Conservation (phyloP, 108 stramenopile genomes). For the Cyclotella kingstonii region DNA sequence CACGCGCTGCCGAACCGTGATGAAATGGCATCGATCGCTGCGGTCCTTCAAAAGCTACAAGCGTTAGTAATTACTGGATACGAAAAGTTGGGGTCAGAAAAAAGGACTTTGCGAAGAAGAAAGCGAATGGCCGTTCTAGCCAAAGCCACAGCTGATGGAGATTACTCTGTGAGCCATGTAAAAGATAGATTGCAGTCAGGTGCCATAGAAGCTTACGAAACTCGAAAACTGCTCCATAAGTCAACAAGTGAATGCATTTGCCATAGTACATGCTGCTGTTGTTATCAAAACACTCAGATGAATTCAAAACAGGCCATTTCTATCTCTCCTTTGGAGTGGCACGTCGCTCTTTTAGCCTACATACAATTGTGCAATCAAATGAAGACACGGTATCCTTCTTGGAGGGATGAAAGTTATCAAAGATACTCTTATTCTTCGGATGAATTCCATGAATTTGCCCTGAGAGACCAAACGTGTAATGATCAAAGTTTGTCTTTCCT, state of each 20-base stretch:
- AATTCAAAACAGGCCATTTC: neutral
- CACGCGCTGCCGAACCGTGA: slow-evolving; percentile 16
- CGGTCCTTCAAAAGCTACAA: slow-evolving; percentile 53
- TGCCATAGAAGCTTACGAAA: no score
- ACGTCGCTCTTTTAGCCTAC: slow-evolving; percentile 62
- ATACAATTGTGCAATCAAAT: slow-evolving; percentile 52
- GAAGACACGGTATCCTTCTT: slow-evolving; percentile 24
- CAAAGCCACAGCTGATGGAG: slow-evolving; percentile 4
- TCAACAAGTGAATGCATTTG: slow-evolving; percentile 11
- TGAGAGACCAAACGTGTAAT: no score
- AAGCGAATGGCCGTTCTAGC: slow-evolving; percentile 1
- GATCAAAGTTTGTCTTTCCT: no score
- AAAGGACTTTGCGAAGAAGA: slow-evolving; percentile 11
- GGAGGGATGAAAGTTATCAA: slow-evolving; percentile 42
- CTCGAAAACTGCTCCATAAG: no score
- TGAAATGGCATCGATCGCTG: slow-evolving; percentile 45
- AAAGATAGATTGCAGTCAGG: no score
- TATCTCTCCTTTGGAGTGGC: slow-evolving; percentile 53
- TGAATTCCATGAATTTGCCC: no score
- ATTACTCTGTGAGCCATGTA: no score
- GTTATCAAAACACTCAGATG: no score
- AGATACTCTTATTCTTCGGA: no score
- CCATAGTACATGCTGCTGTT: no score
- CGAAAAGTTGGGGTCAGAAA: slow-evolving; percentile 32
- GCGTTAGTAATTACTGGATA: slow-evolving; percentile 39